A percentile compares a stretch with the other conserved stretches of the same genome.
These are phyloP conservation scores for Boletus bicolor DNA, from an alignment of 768 basidiomycete species.

Conservation along the genomic window DNA sequence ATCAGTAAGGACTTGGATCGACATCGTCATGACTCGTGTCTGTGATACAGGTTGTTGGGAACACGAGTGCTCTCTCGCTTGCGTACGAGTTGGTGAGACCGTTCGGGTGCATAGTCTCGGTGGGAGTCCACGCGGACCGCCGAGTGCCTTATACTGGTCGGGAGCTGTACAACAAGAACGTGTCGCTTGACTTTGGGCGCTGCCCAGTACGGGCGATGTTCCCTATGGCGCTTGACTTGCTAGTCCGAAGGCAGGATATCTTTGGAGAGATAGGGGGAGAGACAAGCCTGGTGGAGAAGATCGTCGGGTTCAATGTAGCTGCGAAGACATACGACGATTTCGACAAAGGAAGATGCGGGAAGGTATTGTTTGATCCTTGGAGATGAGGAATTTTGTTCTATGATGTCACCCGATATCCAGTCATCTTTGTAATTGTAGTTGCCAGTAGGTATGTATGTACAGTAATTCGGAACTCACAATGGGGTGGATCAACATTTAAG, in stretches of 20 bases:
- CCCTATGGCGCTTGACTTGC: slow-evolving; percentile 62
- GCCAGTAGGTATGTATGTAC: too few species aligned
- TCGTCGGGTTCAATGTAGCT: slow-evolving; percentile 61
- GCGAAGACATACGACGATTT: slow-evolving; percentile 60
- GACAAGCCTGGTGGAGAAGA: slow-evolving; percentile 61
- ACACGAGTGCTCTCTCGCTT: slow-evolving; percentile 57
- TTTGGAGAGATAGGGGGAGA: slow-evolving; percentile 67
- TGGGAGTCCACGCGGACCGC: slow-evolving; percentile 63
- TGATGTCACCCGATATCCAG: neutral
- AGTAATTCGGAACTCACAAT: too few species aligned
- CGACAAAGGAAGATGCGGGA: slow-evolving; percentile 70
- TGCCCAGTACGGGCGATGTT: slow-evolving; percentile 80
- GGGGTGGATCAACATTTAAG: too few species aligned
- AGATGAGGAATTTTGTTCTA: slow-evolving; percentile 23
- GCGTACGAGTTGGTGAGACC: slow-evolving; percentile 70
- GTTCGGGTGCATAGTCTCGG: slow-evolving; percentile 72
- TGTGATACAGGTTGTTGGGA: slow-evolving; percentile 60
- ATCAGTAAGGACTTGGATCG: neutral
- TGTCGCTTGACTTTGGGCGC: slow-evolving; percentile 76
- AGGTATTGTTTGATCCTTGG: slow-evolving; percentile 79
- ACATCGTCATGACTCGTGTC: neutral
- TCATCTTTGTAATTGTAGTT: neutral
- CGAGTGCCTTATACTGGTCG: slow-evolving; percentile 53
- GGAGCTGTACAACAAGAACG: slow-evolving; percentile 72
- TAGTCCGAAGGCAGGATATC: slow-evolving; percentile 67